Base-by-base conservation (phyloP, 345 rosid genomes). In the Kandelia obovata region DNA sequence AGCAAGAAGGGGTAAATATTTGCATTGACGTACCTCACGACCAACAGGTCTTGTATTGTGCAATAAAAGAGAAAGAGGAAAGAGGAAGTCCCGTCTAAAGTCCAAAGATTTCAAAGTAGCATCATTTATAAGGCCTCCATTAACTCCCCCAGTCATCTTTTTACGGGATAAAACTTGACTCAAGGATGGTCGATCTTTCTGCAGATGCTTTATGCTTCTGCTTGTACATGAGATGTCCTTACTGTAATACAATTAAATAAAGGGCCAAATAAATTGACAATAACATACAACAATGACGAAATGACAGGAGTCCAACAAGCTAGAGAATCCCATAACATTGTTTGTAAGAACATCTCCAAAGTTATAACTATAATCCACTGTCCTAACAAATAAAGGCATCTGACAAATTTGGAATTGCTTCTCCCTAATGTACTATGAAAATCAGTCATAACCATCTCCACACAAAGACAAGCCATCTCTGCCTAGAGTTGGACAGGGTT, bases 31-130 rank as follows among this genome's bases (percentile, higher is more conserved):
- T 75, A 95, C 99, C 99, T 95, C 92, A 79, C 84, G 87, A 72
- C 96, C 97, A 68, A 90, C 84, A 1, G 99, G 97, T 77, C 93
- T 86, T 21, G 93, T 87, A 66, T 95, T 95, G 79, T 83, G 89
- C 78, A 95, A 56, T 71, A 95, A 74, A 51, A 88, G 92, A 68
- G 96, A 90, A 73, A 88, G 69, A 25, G 96, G 97, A 69, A 83
- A 95, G 52, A 89, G 85, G 53, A 81, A 81, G 68, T 88, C 97
- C 80, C 91, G 83, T 74, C 68, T 88, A 78, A 77, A 87, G 56
- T 88, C 90, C 78, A 95, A 75, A 59, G 93, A 92, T 77, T 75
- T 81, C 83, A 95, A 63, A 39, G 90, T 83, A 78, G 78, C 87
- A 64, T 88, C 86, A 75, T 85, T 90, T 74, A 95, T 83, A 35